These are phyloP conservation scores for Colletotrichum musicola DNA, from an alignment of 2,329 filamentous ascomycete species.

Conservation along the genomic window DNA sequence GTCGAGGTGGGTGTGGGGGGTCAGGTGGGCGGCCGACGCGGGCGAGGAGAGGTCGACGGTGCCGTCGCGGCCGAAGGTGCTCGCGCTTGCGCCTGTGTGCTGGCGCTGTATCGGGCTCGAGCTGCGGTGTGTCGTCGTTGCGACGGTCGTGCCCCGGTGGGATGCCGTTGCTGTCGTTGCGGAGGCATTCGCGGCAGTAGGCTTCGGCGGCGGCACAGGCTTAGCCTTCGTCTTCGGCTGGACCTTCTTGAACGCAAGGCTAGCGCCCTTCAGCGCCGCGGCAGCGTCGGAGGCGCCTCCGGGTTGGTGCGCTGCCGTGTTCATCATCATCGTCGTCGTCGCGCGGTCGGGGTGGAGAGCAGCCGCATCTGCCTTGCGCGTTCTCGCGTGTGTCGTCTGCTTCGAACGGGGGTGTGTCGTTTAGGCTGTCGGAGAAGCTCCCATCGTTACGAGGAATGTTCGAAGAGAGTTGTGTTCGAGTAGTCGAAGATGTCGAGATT, in stretches of 20 bases:
- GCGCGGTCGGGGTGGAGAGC: neutral
- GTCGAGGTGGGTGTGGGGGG: conserved; percentile 46
- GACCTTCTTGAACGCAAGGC: conserved; percentile 64
- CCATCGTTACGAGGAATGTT: neutral
- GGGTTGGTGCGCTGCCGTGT: conserved; percentile 39
- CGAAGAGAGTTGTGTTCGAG: neutral
- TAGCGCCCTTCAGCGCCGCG: conserved; percentile 66
- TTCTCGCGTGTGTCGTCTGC: neutral
- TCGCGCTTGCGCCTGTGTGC: conserved; percentile 52
- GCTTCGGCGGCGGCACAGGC: conserved; percentile 36
- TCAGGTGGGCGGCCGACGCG: conserved; percentile 30
- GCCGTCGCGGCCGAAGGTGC: conserved; percentile 28
- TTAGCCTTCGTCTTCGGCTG: conserved; percentile 37
- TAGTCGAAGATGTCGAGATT: neutral
- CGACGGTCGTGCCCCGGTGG: conserved; percentile 27
- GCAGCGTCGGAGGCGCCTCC: conserved; percentile 49
- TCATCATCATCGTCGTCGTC: conserved; percentile 23
- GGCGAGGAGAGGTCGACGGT: conserved; percentile 28
- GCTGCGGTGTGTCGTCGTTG: conserved; percentile 47
- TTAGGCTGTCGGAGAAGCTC: conserved; percentile 16
- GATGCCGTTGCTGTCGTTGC: conserved; percentile 54
- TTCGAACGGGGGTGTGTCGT: neutral
- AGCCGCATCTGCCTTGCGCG: conserved; percentile 3
- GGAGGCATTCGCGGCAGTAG: conserved; percentile 46
- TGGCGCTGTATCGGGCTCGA: conserved; percentile 48